Percentiles rank a stretch among this genome's conserved stretches.
These are phyloP conservation scores for Pestalotiopsis sp. DNA, from an alignment of 2,329 filamentous ascomycete genomes.

Conservation along the genomic window DNA sequence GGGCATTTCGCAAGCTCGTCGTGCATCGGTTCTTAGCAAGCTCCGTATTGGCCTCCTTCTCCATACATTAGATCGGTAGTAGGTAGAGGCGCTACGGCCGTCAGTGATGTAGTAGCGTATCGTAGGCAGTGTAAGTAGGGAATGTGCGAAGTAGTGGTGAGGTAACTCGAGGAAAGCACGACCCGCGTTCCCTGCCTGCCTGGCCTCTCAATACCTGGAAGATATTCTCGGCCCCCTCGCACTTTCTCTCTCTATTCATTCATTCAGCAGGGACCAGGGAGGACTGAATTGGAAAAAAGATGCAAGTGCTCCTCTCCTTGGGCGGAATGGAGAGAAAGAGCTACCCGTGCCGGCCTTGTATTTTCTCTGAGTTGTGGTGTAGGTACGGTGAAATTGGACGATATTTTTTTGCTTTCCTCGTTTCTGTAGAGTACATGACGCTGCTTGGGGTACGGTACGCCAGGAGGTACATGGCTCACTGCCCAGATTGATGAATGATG, in stretches of 20 bases:
- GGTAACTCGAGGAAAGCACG: neutral
- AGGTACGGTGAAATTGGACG: neutral
- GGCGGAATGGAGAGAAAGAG: neutral
- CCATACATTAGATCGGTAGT: neutral
- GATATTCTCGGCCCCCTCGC: neutral
- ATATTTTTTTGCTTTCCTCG: neutral
- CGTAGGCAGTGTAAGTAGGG: neutral
- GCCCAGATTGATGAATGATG: too few species aligned
- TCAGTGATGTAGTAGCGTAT: neutral
- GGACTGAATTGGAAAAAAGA: neutral
- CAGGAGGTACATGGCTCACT: too few species aligned
- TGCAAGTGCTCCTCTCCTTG: neutral
- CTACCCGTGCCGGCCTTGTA: neutral
- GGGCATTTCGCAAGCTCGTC: neutral
- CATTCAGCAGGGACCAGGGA: neutral
- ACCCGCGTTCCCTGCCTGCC: too few species aligned
- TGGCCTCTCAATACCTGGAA: neutral
- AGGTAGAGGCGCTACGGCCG: neutral
- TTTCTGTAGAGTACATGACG: neutral
- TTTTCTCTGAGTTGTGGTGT: neutral
- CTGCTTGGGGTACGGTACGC: neutral
- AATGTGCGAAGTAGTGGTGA: neutral
- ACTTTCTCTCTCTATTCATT: neutral
- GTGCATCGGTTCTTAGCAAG: constrained; percentile 3
- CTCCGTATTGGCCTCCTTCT: neutral